Percentiles rank a stretch among this genome's conserved stretches.
These are phyloP conservation scores for Chlorella sp. DNA, from an alignment of 139 green algal genomes.

Conservation along the genomic window DNA sequence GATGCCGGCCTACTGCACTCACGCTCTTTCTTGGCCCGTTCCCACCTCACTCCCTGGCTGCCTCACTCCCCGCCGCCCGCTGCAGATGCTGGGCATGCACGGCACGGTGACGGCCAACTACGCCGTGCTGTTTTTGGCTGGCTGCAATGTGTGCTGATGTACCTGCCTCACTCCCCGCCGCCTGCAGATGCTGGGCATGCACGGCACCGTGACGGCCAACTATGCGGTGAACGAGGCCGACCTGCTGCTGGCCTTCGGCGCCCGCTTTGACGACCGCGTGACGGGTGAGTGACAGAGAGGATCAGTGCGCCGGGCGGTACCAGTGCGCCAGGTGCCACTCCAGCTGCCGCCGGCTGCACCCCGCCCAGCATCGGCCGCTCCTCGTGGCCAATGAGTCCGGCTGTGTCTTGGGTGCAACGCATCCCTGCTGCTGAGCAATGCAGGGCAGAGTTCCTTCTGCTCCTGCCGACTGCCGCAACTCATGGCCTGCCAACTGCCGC, in stretches of 20 bases:
- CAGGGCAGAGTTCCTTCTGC: not conserved
- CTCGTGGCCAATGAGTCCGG: too few relatives aligned
- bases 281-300: constrained; percentile 57
- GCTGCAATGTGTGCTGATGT: too few relatives aligned
- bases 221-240: constrained; percentile 95
- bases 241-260: constrained; percentile 95
- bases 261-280: constrained; percentile 99
- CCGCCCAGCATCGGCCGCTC: too few relatives aligned
- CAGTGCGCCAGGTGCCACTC: too few relatives aligned
- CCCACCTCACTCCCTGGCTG: not conserved
- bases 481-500: too few relatives aligned
- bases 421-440: not conserved
- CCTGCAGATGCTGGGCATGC: constrained; percentile 98
- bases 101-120: constrained; percentile 96
- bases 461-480: too few relatives aligned
- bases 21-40: not conserved
- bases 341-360: too few relatives aligned
- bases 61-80: not conserved
- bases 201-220: constrained; percentile 95
- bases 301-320: not conserved
- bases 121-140: constrained; percentile 59
- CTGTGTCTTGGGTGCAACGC: too few relatives aligned
- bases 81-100: constrained; percentile 99
- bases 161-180: not conserved
- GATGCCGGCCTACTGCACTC: not conserved